phyloP scores from a whole-genome alignment of 2,329 filamentous ascomycete species.

The Beauveria sp. region DNA sequence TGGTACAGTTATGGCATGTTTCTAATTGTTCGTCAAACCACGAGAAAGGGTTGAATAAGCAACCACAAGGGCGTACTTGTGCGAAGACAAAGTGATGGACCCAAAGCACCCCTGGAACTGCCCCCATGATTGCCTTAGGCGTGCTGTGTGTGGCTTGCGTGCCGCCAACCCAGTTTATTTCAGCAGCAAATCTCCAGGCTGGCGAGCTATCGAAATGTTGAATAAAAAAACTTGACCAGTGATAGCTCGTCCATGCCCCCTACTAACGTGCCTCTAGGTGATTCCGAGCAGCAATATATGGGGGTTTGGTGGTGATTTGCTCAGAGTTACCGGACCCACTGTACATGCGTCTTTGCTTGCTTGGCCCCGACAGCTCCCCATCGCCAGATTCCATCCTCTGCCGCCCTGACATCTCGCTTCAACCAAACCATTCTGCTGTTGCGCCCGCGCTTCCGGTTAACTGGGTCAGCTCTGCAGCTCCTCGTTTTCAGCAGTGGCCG shows the following conservation, averaged over 20 bases:
- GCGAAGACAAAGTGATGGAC: conserved; percentile 40
- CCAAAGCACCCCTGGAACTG: conserved; percentile 79
- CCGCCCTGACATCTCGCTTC: background rate
- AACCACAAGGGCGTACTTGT: too few relatives aligned
- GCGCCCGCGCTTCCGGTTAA: background rate
- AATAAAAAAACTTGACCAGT: too few relatives aligned
- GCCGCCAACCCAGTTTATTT: conserved; percentile 43
- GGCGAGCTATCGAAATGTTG: too few relatives aligned
- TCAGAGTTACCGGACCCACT: background rate
- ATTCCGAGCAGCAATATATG: background rate
- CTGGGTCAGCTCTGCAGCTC: background rate
- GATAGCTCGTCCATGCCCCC: too few relatives aligned
- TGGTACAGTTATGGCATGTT: background rate
- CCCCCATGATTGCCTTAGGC: conserved; percentile 59
- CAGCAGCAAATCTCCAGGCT: conserved; percentile 42
- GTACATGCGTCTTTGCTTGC: background rate
- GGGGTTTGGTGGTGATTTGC: too few relatives aligned
- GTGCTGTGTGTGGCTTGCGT: conserved; percentile 84
- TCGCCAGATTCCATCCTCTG: conserved; percentile 2
- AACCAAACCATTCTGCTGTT: background rate
- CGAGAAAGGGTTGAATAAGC: background rate
- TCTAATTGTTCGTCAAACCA: background rate
- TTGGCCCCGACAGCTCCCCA: background rate
- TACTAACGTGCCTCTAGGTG: too few relatives aligned
- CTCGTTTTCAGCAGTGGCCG: background rate